phyloP scores from a whole-genome alignment of 148 eudicot species.

The Rhododendron vialii region DNA sequence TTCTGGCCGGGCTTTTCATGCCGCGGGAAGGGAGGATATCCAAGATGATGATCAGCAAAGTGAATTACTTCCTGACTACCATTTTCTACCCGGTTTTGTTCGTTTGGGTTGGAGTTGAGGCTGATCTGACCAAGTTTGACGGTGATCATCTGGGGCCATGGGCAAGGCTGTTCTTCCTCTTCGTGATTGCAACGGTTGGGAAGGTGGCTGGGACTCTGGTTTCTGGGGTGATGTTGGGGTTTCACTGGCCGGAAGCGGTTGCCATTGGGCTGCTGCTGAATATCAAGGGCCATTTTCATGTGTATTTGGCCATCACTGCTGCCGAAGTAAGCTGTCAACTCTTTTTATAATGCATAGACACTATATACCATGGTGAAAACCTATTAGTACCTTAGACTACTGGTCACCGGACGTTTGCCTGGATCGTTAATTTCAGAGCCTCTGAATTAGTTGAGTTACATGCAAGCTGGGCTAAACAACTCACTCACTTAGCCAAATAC shows the following conservation, averaged over 20 bases:
- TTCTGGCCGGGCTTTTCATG: constrained; percentile 71
- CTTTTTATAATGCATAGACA: neutral
- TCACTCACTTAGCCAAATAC: neutral
- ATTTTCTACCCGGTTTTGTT: constrained; percentile 70
- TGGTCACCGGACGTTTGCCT: too few species aligned
- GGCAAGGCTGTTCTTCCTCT: constrained; percentile 45
- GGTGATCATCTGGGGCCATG: constrained; percentile 27
- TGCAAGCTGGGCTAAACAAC: neutral
- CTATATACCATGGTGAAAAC: neutral
- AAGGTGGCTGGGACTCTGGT: constrained; percentile 65
- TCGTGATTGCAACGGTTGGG: constrained; percentile 48
- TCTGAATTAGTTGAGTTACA: too few species aligned
- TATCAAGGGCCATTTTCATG: constrained; percentile 84
- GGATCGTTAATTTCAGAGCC: too few species aligned
- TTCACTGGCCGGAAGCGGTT: constrained; percentile 72
- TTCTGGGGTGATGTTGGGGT: constrained; percentile 60
- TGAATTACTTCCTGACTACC: constrained; percentile 56
- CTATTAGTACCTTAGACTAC: too few species aligned
- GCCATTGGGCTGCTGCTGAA: constrained; percentile 73
- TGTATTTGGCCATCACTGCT: constrained; percentile 65
- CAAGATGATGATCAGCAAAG: constrained; percentile 53
- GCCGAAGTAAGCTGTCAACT: constrained; percentile 37
- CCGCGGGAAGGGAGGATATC: constrained; percentile 89
- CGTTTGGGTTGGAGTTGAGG: constrained; percentile 73
- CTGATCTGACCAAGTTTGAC: constrained; percentile 37